A percentile compares a stretch with the other conserved stretches of the same genome.
Conservation (phyloP, 345 rosid species). For the Punica granatum region DNA sequence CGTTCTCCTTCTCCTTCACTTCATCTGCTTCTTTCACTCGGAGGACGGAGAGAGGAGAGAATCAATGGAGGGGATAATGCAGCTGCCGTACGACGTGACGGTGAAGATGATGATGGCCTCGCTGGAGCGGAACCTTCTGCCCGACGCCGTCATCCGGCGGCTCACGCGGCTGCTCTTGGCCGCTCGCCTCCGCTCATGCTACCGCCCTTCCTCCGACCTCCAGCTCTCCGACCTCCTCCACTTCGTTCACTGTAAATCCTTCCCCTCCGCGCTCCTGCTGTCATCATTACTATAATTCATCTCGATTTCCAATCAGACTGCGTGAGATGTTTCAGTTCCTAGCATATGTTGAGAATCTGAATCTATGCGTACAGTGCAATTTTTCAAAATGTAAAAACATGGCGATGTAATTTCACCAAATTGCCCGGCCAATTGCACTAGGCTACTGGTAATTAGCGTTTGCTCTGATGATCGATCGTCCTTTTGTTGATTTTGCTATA, state of each 20-base stretch:
- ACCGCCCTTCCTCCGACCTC: conserved; percentile 44
- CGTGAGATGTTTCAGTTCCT: neutral
- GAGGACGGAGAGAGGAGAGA: neutral
- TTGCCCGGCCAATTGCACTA: neutral
- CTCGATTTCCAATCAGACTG: neutral
- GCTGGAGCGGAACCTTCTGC: conserved; percentile 65
- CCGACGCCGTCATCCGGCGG: conserved; percentile 53
- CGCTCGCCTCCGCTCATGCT: conserved; percentile 61
- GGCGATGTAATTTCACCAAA: neutral
- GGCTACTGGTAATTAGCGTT: neutral
- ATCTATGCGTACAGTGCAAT: neutral
- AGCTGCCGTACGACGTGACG: conserved; percentile 45
- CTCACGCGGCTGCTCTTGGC: conserved; percentile 65
- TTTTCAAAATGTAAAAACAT: neutral
- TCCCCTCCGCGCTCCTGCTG: neutral
- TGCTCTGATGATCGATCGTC: neutral
- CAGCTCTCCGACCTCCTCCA: conserved; percentile 65
- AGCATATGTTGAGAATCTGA: neutral
- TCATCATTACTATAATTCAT: neutral
- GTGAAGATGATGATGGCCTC: conserved; percentile 44
- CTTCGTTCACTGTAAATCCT: conserved; percentile 39
- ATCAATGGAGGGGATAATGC: conserved; percentile 49
- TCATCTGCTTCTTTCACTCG: neutral
- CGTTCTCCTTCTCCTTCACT: neutral
- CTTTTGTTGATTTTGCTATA: neutral